Conservation (phyloP, 2,329 filamentous ascomycete species). For the Cladophialophora yegresii region DNA sequence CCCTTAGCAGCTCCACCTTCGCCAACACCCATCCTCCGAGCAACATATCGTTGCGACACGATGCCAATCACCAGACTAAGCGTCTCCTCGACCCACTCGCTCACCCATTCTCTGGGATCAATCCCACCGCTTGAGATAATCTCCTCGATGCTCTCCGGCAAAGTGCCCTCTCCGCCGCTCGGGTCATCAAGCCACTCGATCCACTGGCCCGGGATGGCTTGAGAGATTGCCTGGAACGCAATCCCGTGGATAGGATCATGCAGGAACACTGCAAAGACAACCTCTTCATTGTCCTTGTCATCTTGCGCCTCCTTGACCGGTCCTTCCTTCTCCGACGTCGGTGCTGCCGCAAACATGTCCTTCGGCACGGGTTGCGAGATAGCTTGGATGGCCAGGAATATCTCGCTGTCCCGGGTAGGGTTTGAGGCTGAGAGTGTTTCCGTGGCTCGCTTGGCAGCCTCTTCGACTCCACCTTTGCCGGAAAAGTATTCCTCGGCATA, state of each 20-base stretch:
- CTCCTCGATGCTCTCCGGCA: slow-evolving; percentile 82
- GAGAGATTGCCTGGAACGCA: slow-evolving; percentile 78
- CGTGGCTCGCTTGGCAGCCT: slow-evolving; percentile 75
- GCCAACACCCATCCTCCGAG: slow-evolving; percentile 91
- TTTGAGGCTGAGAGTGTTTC: slow-evolving; percentile 80
- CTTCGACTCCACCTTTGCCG: slow-evolving; percentile 73
- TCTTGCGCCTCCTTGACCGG: slow-evolving; percentile 38
- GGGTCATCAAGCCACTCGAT: slow-evolving; percentile 85
- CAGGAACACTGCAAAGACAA: slow-evolving; percentile 77
- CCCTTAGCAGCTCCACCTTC: slow-evolving; percentile 69
- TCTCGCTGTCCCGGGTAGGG: slow-evolving; percentile 86
- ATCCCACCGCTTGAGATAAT: slow-evolving; percentile 75
- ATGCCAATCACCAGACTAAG: slow-evolving; percentile 76
- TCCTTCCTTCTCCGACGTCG: slow-evolving; percentile 43
- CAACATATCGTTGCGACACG: slow-evolving; percentile 92
- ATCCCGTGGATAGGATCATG: slow-evolving; percentile 89
- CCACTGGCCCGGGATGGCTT: slow-evolving; percentile 82
- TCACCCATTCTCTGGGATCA: slow-evolving; percentile 94
- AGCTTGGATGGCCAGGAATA: slow-evolving; percentile 94
- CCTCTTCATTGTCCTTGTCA: slow-evolving; percentile 55
- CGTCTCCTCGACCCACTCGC: slow-evolving; percentile 93
- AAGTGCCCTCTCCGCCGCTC: slow-evolving; percentile 46
- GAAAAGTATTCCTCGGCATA: slow-evolving; percentile 86
- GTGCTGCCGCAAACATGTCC: slow-evolving; percentile 67
- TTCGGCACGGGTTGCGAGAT: slow-evolving; percentile 64